A percentile compares a stretch with the other conserved stretches of the same genome.
phyloP scores from a whole-genome alignment of 2,329 filamentous ascomycete species.

The Gyromitra esculenta region DNA sequence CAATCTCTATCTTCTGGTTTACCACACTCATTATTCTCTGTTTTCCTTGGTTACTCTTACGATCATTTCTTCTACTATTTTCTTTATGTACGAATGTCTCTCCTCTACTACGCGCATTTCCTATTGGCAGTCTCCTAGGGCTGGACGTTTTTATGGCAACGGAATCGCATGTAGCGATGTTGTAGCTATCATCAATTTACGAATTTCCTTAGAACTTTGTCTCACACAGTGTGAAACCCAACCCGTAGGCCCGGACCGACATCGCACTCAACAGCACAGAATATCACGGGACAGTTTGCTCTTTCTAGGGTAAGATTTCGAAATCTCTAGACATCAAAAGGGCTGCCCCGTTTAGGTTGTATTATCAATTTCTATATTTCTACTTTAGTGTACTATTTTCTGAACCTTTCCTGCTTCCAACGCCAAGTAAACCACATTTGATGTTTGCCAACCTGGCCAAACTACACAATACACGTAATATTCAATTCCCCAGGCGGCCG shows the following conservation, averaged over 20 bases:
- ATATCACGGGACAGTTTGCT: background rate
- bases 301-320: background rate
- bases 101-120: background rate
- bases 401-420: background rate
- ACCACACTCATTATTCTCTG: background rate
- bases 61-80: background rate
- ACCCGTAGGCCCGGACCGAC: too few species aligned
- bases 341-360: background rate
- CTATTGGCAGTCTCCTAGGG: background rate
- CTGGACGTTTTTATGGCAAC: background rate
- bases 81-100: background rate
- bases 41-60: background rate
- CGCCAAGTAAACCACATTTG: background rate
- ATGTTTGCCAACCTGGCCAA: background rate
- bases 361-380: background rate
- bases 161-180: background rate
- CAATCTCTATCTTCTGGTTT: background rate
- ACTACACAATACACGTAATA: background rate
- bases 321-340: background rate
- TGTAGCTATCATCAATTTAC: conserved; percentile 22
- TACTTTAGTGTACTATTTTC: background rate
- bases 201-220: conserved; percentile 16
- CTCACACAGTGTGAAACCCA: background rate
- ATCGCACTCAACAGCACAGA: too few species aligned
- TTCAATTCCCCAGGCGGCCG: background rate